These are phyloP conservation scores for Dioscorea alata DNA, from an alignment of 106 monocot genomes.

Conservation along the genomic window DNA sequence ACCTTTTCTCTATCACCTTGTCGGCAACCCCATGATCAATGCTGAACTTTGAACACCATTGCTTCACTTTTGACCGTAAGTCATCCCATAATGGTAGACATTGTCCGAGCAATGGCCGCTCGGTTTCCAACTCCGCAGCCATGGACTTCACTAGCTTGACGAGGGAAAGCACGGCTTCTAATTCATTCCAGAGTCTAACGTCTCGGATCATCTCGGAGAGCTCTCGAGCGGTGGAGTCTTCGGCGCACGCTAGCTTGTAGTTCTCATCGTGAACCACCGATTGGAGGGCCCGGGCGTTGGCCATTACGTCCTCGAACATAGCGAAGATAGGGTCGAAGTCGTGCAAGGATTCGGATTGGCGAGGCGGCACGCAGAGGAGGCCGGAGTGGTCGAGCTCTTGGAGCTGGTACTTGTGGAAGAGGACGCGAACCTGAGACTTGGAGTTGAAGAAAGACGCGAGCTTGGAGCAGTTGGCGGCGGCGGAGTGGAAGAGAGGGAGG, in stretches of 20 bases:
- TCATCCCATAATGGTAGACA: conserved; percentile 77
- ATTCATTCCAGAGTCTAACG: conserved; percentile 42
- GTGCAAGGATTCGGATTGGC: not conserved
- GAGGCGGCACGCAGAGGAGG: conserved; percentile 23
- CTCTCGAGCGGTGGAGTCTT: conserved; percentile 31
- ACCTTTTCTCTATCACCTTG: conserved; percentile 48
- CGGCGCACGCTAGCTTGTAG: conserved; percentile 35
- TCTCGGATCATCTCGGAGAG: conserved; percentile 39
- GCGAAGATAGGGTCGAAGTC: conserved; percentile 18
- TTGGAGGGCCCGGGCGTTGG: conserved; percentile 32
- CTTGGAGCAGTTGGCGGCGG: not conserved
- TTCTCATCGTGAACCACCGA: conserved; percentile 29
- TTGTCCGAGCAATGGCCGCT: conserved; percentile 59
- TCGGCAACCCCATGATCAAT: conserved; percentile 19
- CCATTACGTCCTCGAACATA: conserved; percentile 52
- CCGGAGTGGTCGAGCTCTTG: conserved; percentile 30
- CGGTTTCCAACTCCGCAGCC: conserved; percentile 48
- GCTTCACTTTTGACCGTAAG: conserved; percentile 43
- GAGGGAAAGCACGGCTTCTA: conserved; percentile 52
- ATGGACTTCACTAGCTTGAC: conserved; percentile 30
- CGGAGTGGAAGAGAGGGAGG: conserved; percentile 29
- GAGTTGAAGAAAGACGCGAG: conserved; percentile 21
- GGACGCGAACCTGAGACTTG: conserved; percentile 8
- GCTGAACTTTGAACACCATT: conserved; percentile 46
- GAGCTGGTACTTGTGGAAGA: conserved; percentile 46